Evolutionary conservation across 2,329 filamentous ascomycete genomes (phyloP).

Genomic region (Clonostachys sp.): DNA sequence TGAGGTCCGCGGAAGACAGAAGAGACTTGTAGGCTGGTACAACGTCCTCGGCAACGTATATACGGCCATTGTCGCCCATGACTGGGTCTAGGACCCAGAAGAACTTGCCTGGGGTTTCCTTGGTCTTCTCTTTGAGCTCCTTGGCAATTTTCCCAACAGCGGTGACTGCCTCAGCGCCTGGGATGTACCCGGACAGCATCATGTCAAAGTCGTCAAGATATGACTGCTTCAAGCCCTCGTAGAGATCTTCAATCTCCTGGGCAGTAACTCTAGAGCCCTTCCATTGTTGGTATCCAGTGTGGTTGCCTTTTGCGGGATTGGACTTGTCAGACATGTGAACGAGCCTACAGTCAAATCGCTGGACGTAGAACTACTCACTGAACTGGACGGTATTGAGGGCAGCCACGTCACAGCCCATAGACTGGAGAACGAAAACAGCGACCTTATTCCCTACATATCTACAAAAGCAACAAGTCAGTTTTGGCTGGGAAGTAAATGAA

Average conservation of each 20-base stretch:
- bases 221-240: constrained; percentile 77
- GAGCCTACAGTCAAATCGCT: background rate
- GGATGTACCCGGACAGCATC: constrained; percentile 91
- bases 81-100: constrained; percentile 98
- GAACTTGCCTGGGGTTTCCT: constrained; percentile 66
- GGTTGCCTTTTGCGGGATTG: constrained; percentile 64
- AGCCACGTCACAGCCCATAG: constrained; percentile 87
- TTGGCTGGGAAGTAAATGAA: background rate
- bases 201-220: constrained; percentile 88
- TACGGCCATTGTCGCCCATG: constrained; percentile 90
- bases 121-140: constrained; percentile 67
- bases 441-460: constrained; percentile 99
- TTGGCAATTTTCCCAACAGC: constrained; percentile 80
- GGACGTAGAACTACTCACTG: constrained; percentile 52
- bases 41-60: constrained; percentile 90
- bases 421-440: constrained; percentile 90
- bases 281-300: constrained; percentile 87
- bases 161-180: constrained; percentile 77
- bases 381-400: constrained; percentile 97
- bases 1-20: constrained; percentile 78
- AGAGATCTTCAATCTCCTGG: constrained; percentile 78
- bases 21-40: constrained; percentile 85
- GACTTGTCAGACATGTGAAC: background rate
- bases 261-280: constrained; percentile 80
- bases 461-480: background rate